These are phyloP conservation scores for Trypanosoma vivax DNA, from an alignment of 208 protist species.

Conservation along the genomic window DNA sequence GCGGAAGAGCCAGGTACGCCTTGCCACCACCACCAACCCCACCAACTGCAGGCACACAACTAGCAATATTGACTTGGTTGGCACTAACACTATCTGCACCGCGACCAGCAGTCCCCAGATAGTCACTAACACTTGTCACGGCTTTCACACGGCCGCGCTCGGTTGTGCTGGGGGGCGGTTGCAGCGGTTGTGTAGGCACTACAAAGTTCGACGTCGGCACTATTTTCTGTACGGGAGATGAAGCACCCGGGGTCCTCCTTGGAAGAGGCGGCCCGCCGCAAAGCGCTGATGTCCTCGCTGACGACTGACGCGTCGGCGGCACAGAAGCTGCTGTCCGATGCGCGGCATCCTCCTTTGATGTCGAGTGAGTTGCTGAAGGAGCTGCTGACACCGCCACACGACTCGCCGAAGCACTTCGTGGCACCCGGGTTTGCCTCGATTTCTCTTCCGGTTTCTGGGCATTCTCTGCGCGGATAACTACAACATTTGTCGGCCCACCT, in stretches of 20 bases:
- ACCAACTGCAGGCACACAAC: slow-evolving; percentile 6
- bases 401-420: slow-evolving; percentile 36
- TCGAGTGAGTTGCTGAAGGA: not conserved
- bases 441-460: slow-evolving; percentile 57
- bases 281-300: slow-evolving; percentile 38
- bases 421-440: slow-evolving; percentile 42
- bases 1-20: slow-evolving; percentile 71
- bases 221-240: not conserved
- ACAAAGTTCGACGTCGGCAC: not conserved
- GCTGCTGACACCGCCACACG: slow-evolving; percentile 13
- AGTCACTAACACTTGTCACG: no score
- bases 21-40: slow-evolving; percentile 6
- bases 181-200: no score
- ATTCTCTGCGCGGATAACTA: slow-evolving; percentile 61
- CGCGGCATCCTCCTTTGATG: not conserved
- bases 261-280: slow-evolving; percentile 66
- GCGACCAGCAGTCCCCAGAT: not conserved
- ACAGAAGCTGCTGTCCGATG: not conserved
- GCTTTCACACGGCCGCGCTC: no score
- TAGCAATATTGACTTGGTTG: slow-evolving; percentile 1
- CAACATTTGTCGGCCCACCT: slow-evolving; percentile 20
- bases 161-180: no score
- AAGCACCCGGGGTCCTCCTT: slow-evolving; percentile 43
- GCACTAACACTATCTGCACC: slow-evolving; percentile 1
- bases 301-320: slow-evolving; percentile 25